Evolutionary conservation across 2,329 filamentous ascomycete species (phyloP).

Genomic region (Passalora sequoiae): DNA sequence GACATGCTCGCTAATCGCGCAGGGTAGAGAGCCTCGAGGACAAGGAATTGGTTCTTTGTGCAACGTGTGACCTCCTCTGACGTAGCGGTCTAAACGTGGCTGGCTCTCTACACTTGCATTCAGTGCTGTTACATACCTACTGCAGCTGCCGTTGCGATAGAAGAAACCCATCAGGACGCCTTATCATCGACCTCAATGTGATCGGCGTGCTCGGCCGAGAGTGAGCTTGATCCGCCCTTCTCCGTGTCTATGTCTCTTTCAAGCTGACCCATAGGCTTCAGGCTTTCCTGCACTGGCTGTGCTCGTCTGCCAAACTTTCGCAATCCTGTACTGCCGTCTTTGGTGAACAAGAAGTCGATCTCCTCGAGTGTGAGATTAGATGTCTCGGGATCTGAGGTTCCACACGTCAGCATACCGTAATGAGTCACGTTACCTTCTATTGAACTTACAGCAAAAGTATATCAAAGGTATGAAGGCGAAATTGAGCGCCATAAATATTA

Average conservation of each 20-base stretch:
- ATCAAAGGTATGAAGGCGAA: conserved; percentile 44
- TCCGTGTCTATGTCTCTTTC: conserved; percentile 14
- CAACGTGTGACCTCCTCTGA: no score
- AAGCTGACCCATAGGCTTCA: conserved; percentile 18
- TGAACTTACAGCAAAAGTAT: conserved; percentile 46
- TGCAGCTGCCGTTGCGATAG: no score
- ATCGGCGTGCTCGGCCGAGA: conserved; percentile 9
- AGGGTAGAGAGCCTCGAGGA: no score
- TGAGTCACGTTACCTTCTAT: no score
- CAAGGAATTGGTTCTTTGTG: no score
- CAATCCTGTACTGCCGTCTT: conserved; percentile 25
- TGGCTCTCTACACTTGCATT: no score
- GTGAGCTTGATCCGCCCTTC: conserved; percentile 9
- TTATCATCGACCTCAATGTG: conserved; percentile 13
- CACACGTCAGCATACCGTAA: no score
- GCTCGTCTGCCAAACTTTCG: conserved; percentile 18
- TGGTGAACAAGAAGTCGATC: conserved; percentile 41
- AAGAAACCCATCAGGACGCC: conserved; percentile 7
- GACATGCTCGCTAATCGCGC: no score
- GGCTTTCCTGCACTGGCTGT: conserved; percentile 25
- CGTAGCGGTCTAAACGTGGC: no score
- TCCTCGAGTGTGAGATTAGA: conserved; percentile 42
- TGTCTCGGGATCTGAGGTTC: conserved; percentile 43
- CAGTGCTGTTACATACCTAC: no score
- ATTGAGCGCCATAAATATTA: conserved; percentile 51